Base-by-base conservation (phyloP, 768 basidiomycete species). In the Scleroderma citrinum region DNA sequence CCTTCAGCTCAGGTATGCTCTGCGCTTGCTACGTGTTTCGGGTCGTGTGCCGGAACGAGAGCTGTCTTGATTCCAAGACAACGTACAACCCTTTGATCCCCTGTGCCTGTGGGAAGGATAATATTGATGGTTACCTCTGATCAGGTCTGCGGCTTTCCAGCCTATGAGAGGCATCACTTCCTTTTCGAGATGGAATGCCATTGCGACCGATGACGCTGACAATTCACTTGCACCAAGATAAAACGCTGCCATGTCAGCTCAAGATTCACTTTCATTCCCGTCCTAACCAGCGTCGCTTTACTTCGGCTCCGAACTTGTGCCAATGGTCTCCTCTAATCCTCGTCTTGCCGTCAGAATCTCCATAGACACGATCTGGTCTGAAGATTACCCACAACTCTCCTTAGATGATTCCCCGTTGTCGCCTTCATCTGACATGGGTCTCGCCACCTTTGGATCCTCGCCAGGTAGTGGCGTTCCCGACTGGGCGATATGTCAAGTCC, bases 361-460 rank as follows among this genome's bases (percentile, higher is more conserved):
- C 17, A 72, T 71, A 41, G 65, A 71, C 47, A 42, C 69, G 30
- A 62, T 71, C 26, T 67, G 63, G 46, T 64, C 64, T 12, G 59
- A 66, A 14, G 58, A 59, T 38, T 70, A 72, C 49, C 62, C 75
- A 45, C 66, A 65, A 55, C 71, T 71, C 39, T 64, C 67, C 49
- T 66, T 70, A 24, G 63, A 68, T 32, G 63, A 68, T 17, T 70
- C 61, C 36, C 49, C 59, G 31, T 44, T 57, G 4, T 51, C 54
- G 52, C 67, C 52, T 52, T 14, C 51, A 29, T 29, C 38, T 24
- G 42, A 34, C 21, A 46, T 38, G 34, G 54, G 47, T 29, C 26
- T 44, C 31, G 48, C 48, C 5, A 13, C 44, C 17, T 51, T 46
- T 31, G 57, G 52, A 23, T 63, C 67, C 26, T 62, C 69, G 20